Base-by-base conservation (phyloP, 208 protist genomes). In the Acanthamoeba lugdunensis region DNA sequence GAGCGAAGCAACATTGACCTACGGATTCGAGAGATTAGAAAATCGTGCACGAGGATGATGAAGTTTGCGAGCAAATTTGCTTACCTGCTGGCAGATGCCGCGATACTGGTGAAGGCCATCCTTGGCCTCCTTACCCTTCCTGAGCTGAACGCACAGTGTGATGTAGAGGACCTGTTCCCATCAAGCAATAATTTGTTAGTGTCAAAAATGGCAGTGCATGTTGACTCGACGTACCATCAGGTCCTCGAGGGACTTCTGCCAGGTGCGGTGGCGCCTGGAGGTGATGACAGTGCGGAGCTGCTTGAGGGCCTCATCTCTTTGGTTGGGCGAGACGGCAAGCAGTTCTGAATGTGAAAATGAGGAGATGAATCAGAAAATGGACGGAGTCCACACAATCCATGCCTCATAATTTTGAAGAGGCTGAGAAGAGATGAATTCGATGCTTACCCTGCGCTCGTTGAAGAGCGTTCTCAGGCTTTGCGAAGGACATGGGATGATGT, bases 21-120 rank as follows among this genome's bases (percentile, higher is more conserved):
- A 30, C 16, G 2, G 6, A 61, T 23, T 23, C 54, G 54, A 61
- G 18, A 58, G 13, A 61, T 61, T 16, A 61, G 54, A 61, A 61
- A 45, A 45, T 33, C 16, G 90, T 14, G 33, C n/a, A 11, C 50
- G 69, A 11, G 3, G 45, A 25, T 7, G 14, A 75, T 71, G 71
- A 28, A 52, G 14, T 65, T 8, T 13, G 33, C 33, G 33, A 33
- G 33, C 33, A 33, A 33, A 33, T 33, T 33, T 33, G 33, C 33
- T 18, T 63, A 90, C 54, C 33, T 69, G 63, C 94, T 84, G 96
- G 82, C 94, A 96, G 48, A 97, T 96, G 14, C 94, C 82, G 67
- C 96, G 95, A 95, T 97, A 98, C 88, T 97, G 95, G 84, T 97
- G 95, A 14, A 98, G 95, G 33, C 95, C 97, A 93, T 98, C 97